Evolutionary conservation across 2,329 filamentous ascomycete species (phyloP), one percentile per base, ranked within the genome.

Genomic region (Albifimbria verrucaria): DNA sequence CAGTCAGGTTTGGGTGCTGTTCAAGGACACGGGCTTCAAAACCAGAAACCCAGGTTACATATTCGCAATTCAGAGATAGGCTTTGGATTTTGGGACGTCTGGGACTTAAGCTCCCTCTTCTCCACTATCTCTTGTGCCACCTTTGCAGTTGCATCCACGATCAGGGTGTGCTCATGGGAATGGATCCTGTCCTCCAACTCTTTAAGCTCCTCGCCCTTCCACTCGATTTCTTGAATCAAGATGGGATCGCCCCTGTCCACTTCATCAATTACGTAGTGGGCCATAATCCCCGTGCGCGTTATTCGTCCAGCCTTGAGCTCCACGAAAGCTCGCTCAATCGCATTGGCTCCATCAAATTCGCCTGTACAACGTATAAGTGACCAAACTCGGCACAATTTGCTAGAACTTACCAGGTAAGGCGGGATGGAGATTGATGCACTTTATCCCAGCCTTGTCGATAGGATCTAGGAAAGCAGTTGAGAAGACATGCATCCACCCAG

Each of bases 401-500:
- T 22, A 3, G 3, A 39, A 56, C 65, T 79, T 77, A 60, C 84
- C 83, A 11, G 87, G 87, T 41, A 90, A 70, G 3, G 87, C 85
- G 11, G 90, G 91, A 65, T 96, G 91, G 41, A 96, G 71, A 66
- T 96, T 96, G 63, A 96, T 92, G 44, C 93, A 85, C 22, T 78
- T 80, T 32, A 93, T 77, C 0, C 79, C 80, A 0, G 77, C 82
- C 12, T 69, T 73, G 28, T 82, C 78, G 7, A 96, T 66, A 2
- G 90, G 89, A 9, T 80, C 77, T 47, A 96, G 74, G 67, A 95
- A 94, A 1, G 77, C 73, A 2, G 77, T 75, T 0, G 85, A 86
- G 48, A 95, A 81, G 53, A 95, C 87, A 68, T 94, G 87, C 90
- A 95, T 95, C 81, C 89, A 95, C 2, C 92, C 91, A 3, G 89